phyloP scores from a whole-genome alignment of 768 basidiomycete species.

The Amanita inopinata region DNA sequence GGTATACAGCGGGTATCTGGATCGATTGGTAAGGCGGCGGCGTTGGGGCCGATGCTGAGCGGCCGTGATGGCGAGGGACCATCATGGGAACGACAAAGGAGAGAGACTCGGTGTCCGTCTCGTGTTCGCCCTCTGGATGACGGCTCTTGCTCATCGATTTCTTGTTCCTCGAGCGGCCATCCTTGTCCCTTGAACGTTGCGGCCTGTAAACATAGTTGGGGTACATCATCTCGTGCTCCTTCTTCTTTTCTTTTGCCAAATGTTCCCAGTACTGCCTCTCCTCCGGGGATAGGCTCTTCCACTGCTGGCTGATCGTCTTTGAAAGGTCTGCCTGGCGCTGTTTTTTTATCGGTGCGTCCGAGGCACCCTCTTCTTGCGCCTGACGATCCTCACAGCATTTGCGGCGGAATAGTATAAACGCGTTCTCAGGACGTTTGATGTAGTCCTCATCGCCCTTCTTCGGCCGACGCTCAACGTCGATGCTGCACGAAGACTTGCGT shows the following conservation, averaged over 20 bases:
- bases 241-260: slow-evolving; percentile 70
- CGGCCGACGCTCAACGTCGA: slow-evolving; percentile 45
- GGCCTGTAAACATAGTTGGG: slow-evolving; percentile 76
- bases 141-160: slow-evolving; percentile 25
- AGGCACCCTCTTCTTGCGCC: slow-evolving; percentile 38
- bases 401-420: slow-evolving; percentile 77
- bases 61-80: slow-evolving; percentile 21
- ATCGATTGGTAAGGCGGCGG: slow-evolving; percentile 62
- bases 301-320: slow-evolving; percentile 75
- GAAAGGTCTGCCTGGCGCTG: slow-evolving; percentile 58
- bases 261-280: slow-evolving; percentile 70
- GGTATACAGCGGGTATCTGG: slow-evolving; percentile 55
- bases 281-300: slow-evolving; percentile 57
- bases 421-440: slow-evolving; percentile 77
- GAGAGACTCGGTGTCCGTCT: slow-evolving; percentile 25
- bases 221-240: slow-evolving; percentile 66
- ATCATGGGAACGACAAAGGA: slow-evolving; percentile 30
- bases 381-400: slow-evolving; percentile 70
- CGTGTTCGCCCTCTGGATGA: slow-evolving; percentile 26
- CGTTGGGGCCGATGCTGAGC: slow-evolving; percentile 50
- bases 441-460: slow-evolving; percentile 76
- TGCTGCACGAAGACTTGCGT: slow-evolving; percentile 40
- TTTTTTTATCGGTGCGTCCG: slow-evolving; percentile 46
- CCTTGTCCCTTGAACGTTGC: slow-evolving; percentile 51
- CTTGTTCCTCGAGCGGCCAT: slow-evolving; percentile 35